These are phyloP conservation scores for Rhizophora mangle DNA, from an alignment of 345 rosid genomes.

Conservation along the genomic window DNA sequence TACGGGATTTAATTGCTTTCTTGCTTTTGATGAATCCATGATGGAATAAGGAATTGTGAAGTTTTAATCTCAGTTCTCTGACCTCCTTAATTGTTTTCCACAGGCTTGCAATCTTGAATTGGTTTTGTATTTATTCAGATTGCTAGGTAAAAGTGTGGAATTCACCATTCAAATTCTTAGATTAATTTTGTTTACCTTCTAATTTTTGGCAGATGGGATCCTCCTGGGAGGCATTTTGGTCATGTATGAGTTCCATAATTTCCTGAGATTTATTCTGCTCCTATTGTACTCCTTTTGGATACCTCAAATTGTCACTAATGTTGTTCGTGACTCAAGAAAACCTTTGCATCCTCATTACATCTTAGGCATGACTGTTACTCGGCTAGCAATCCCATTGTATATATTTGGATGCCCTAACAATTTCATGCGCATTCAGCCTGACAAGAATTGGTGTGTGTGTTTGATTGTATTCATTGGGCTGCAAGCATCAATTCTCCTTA, in stretches of 20 bases:
- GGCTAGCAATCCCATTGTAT: conserved; percentile 79
- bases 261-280: conserved; percentile 70
- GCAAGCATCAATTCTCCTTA: conserved; percentile 85
- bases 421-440: conserved; percentile 90
- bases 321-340: conserved; percentile 88
- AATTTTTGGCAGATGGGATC: conserved; percentile 74
- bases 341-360: conserved; percentile 93
- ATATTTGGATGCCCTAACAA: conserved; percentile 92
- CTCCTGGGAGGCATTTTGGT: conserved; percentile 95
- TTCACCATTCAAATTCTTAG: neutral
- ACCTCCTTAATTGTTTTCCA: neutral
- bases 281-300: conserved; percentile 92
- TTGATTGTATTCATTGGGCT: conserved; percentile 62
- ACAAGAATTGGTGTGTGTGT: conserved; percentile 73
- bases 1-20: neutral
- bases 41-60: neutral
- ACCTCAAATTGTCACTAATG: conserved; percentile 83
- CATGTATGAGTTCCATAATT: conserved; percentile 89
- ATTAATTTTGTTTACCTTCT: conserved; percentile 11
- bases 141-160: neutral
- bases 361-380: conserved; percentile 84
- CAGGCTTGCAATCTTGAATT: neutral
- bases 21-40: neutral
- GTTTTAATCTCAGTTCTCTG: neutral
- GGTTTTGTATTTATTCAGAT: conserved; percentile 7